Conservation (phyloP, 805 yeast species). For the Saccharomycopsis olivae region DNA sequence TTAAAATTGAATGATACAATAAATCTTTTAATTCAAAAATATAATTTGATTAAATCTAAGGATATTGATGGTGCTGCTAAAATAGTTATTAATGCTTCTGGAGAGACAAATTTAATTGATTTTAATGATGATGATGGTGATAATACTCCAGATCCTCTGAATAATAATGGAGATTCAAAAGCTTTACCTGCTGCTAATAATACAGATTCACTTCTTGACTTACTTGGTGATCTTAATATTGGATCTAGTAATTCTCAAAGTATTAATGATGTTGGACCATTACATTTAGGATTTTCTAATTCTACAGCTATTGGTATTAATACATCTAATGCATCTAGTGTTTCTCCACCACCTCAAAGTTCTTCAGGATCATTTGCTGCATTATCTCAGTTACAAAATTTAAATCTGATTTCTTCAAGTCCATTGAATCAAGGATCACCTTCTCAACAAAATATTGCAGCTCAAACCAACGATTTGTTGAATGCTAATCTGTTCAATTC, state of each 20-base stretch:
- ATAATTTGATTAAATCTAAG: slow-evolving; percentile 54
- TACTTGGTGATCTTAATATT: slow-evolving; percentile 55
- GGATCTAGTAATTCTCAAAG: slow-evolving; percentile 30
- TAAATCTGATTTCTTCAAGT: slow-evolving; percentile 10
- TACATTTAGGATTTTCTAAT: too few relatives aligned
- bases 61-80: slow-evolving; percentile 43
- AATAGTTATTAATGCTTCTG: slow-evolving; percentile 32
- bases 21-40: slow-evolving; percentile 57
- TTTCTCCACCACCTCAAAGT: slow-evolving; percentile 19
- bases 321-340: slow-evolving; percentile 20
- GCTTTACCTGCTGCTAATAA: slow-evolving; percentile 30
- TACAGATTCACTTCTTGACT: slow-evolving; percentile 44
- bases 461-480: slow-evolving; percentile 18
- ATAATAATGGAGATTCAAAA: slow-evolving; percentile 34
- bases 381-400: slow-evolving; percentile 15
- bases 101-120: slow-evolving; percentile 54
- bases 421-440: slow-evolving; percentile 19
- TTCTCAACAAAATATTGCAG: slow-evolving; percentile 16
- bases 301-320: slow-evolving; percentile 25
- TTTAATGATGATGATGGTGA: slow-evolving; percentile 45
- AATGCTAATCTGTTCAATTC: slow-evolving; percentile 16
- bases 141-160: slow-evolving; percentile 37
- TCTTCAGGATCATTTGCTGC: slow-evolving; percentile 19
- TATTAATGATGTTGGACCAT: too few relatives aligned
- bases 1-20: slow-evolving; percentile 66